Evolutionary conservation across 371 early-diverging fungal species (phyloP), one percentile per base, ranked within the genome.

Genomic region (Blastocladiella emersonii): DNA sequence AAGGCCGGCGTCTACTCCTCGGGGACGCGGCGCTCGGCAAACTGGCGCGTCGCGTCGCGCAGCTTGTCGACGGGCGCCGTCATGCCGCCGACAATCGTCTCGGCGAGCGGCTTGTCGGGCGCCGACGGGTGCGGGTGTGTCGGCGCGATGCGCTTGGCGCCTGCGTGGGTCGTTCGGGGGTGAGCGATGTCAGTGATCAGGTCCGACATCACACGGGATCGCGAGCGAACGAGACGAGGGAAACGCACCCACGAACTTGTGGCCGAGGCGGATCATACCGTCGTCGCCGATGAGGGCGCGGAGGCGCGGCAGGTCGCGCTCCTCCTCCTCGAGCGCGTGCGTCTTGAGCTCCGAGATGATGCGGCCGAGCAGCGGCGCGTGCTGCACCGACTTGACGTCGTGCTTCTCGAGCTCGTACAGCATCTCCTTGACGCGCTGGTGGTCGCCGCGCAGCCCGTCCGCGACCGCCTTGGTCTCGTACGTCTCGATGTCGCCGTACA

Each of bases 51-150:
- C 15, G 37, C 0, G 8, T 59, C 59, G 25, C 37, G 12, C 59
- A 59, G 19, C 43, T 59, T 59, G 59, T 59, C 59, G 36, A 59
- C 15, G 10, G 59, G 59, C 37, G n/a, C 23, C 19, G 36, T 37
- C 19, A 32, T 19, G 21, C 8, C 15, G 7, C 59, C 59, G 5
- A 17, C 59, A 25, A 59, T 27, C 37, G 37, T 12, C 43, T 32
- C 37, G 27, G 44, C 13, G 12, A 30, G 8, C 15, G 59, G 59
- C 32, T 43, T 37, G 44, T n/a, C 25, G 6, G 59, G 59, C n/a
- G 59, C 59, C 2, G 27, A 1, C 3, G 59, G 59, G 37, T 59
- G 59, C 13, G 59, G 37, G 25, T 30, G 34, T 10, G 59, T 59
- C 25, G 59, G 59, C 1, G 32, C 59, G 25, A 59, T 32, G 25